These are phyloP conservation scores for Melampsora larici-populina DNA, from an alignment of 1,284 basidiomycete species.

Conservation along the genomic window DNA sequence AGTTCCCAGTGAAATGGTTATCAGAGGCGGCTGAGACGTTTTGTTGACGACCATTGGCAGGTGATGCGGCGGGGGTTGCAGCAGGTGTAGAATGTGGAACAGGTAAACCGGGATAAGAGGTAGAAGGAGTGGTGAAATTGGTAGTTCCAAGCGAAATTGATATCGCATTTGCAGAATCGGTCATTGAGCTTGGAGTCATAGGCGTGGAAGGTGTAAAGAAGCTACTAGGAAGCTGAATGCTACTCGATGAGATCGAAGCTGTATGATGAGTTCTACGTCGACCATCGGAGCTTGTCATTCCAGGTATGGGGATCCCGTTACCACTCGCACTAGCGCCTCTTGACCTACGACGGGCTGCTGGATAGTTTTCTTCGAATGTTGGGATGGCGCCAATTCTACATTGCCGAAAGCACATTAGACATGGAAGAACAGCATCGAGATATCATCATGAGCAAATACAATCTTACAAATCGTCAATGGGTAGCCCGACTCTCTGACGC, in stretches of 20 bases:
- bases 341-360: constrained; percentile 23
- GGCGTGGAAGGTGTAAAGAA: constrained; percentile 21
- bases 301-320: constrained; percentile 33
- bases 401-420: background rate
- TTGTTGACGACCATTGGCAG: constrained; percentile 19
- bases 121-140: constrained; percentile 29
- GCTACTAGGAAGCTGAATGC: constrained; percentile 15
- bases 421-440: background rate
- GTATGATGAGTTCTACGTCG: constrained; percentile 24
- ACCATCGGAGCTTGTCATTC: constrained; percentile 6
- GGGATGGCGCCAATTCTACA: constrained; percentile 16
- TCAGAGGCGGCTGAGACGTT: background rate
- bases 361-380: constrained; percentile 22
- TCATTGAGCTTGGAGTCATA: constrained; percentile 30
- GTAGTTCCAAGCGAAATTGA: constrained; percentile 12
- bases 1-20: background rate
- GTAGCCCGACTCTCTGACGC: constrained; percentile 59
- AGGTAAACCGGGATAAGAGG: constrained; percentile 34
- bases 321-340: constrained; percentile 13
- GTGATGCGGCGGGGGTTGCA: constrained; percentile 27
- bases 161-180: constrained; percentile 24
- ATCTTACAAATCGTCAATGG: constrained; percentile 40
- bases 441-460: background rate
- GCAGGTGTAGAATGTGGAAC: constrained; percentile 38
- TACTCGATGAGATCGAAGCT: constrained; percentile 32